Percentiles rank a stretch among this genome's conserved stretches.
phyloP scores from a whole-genome alignment of 495 filamentous ascomycete species.

The Penicillium daleae region DNA sequence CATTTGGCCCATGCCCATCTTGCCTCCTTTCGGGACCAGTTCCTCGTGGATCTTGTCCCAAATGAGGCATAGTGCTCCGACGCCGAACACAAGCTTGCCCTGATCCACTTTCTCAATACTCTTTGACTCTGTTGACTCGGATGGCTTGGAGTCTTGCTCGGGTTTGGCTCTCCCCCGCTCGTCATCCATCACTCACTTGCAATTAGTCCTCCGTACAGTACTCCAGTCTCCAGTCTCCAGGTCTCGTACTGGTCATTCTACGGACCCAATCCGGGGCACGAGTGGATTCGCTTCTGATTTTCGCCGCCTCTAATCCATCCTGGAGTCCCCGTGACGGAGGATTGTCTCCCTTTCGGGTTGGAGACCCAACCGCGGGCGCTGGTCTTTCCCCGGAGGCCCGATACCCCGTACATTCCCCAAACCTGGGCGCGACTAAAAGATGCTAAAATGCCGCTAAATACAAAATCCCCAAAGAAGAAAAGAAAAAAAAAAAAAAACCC shows the following conservation, averaged over 20 bases:
- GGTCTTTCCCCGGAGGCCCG: conserved; percentile 5
- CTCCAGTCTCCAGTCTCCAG: neutral
- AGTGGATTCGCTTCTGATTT: neutral
- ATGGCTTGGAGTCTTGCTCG: neutral
- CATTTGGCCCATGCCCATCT: conserved; percentile 29
- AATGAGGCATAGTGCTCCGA: conserved; percentile 29
- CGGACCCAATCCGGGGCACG: neutral
- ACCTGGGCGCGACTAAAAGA: neutral
- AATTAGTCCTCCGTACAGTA: too few species aligned
- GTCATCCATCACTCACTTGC: neutral
- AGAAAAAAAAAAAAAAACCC: neutral
- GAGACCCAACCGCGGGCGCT: conserved; percentile 2
- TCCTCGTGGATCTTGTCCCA: conserved; percentile 22
- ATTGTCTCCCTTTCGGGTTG: conserved; percentile 6
- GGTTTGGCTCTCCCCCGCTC: neutral
- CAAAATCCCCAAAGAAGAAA: too few species aligned
- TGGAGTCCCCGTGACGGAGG: neutral
- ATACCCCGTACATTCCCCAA: conserved; percentile 6
- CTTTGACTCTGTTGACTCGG: neutral
- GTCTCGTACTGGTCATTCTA: conserved; percentile 1
- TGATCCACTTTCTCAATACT: conserved; percentile 15
- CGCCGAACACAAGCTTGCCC: conserved; percentile 5
- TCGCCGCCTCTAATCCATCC: neutral
- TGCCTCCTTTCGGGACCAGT: conserved; percentile 4
- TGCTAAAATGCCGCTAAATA: neutral